Base-by-base conservation (phyloP, 306 rosid species). In the Cicer cuneatum region DNA sequence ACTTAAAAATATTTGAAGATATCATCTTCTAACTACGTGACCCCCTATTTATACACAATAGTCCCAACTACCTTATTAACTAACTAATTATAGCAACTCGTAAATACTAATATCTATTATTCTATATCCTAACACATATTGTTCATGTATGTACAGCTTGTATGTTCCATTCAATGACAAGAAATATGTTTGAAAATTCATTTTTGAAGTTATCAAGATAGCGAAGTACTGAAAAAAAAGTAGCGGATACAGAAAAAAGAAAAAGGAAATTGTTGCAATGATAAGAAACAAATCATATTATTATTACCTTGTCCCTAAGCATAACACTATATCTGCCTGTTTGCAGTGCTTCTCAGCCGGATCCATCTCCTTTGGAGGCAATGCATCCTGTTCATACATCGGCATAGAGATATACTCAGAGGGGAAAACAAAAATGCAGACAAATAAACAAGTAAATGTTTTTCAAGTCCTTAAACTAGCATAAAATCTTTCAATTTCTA, bases 291-390 rank as follows among this genome's bases (percentile, higher is more conserved):
- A 73, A 69, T 57, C 18, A 47, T 47, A 74, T 71, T 12, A 10
- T 71, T 84, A 15, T 68, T 85, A 94, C 99, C 99, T 94, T 53
- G 99, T 94, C 80, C 99, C 99, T 79, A 94, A 77, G 87, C 99
- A 94, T 75, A 94, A 83, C 67, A 94, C 96, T 60, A 94, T 79
- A 82, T 94, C 99, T 16, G 99, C 99, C 89, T 88, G 90, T 84
- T 66, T 89, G 82, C 99, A 94, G 87, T 94, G 93, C 85, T 89
- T 92, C 89, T 94, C 99, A 18, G 99, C 96, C 35, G 89, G 93
- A 82, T 87, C 73, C 99, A 94, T 94, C 86, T 94, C 99, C 85
- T 94, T 92, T 19, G 85, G 64, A 57, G 99, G 99, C 84, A 94
- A 83, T 15, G 99, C 99, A 85, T 94, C 98, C 98, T 94, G 78